phyloP scores from a whole-genome alignment of 176 grass and related monocot species.

The Stipa capillata region DNA sequence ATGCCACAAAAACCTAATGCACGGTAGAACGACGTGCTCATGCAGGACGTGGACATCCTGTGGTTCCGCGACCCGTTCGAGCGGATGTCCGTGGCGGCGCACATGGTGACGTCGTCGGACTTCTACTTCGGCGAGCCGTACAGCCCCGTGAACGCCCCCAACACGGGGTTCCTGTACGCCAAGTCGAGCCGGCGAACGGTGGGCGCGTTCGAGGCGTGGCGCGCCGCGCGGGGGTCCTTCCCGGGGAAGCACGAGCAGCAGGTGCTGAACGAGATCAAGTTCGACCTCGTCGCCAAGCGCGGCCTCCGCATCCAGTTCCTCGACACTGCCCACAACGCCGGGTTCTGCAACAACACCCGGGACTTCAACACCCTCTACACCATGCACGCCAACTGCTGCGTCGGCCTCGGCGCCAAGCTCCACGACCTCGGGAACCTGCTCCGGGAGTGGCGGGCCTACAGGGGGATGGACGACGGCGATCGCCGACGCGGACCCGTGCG shows the following conservation, averaged over 20 bases:
- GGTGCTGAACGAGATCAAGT: slow-evolving; percentile 72
- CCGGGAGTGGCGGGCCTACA: slow-evolving; percentile 45
- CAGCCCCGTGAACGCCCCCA: slow-evolving; percentile 48
- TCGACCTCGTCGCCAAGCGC: slow-evolving; percentile 19
- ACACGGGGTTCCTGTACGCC: slow-evolving; percentile 75
- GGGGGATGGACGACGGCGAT: slow-evolving; percentile 3
- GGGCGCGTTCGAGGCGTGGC: slow-evolving; percentile 60
- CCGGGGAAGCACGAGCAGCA: slow-evolving; percentile 61
- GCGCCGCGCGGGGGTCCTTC: slow-evolving; percentile 13
- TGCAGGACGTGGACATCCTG: slow-evolving; percentile 72
- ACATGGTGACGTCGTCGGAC: slow-evolving; percentile 70
- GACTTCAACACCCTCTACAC: slow-evolving; percentile 76
- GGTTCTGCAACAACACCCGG: slow-evolving; percentile 59
- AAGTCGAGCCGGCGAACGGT: slow-evolving; percentile 43
- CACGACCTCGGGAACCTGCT: slow-evolving; percentile 52
- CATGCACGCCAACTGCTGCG: slow-evolving; percentile 71
- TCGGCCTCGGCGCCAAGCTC: slow-evolving; percentile 47
- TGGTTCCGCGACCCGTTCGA: slow-evolving; percentile 81
- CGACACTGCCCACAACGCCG: slow-evolving; percentile 50
- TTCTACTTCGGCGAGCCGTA: slow-evolving; percentile 51
- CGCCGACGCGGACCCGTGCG: slow-evolving; percentile 15
- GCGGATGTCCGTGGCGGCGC: slow-evolving; percentile 45
- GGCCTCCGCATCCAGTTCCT: slow-evolving; percentile 64
- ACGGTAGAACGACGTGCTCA: background rate
- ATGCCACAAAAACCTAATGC: background rate